Evolutionary conservation across 2,329 filamentous ascomycete species (phyloP).

Genomic region (Alternaria panax): DNA sequence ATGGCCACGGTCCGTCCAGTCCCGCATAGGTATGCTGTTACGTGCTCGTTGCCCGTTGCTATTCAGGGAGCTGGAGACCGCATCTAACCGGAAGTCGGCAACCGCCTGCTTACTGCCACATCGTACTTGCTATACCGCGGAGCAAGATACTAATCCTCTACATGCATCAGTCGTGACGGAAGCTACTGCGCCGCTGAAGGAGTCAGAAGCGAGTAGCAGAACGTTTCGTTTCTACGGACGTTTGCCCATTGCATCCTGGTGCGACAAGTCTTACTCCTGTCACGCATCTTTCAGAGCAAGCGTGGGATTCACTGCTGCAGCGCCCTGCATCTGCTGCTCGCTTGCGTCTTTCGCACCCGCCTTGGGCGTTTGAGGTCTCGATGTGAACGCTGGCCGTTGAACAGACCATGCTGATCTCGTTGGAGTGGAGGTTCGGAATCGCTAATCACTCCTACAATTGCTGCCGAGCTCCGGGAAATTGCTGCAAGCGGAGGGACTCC

Average conservation of each 20-base stretch:
- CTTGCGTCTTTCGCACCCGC: slow-evolving; percentile 5
- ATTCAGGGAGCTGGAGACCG: background rate
- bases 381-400: slow-evolving; percentile 1
- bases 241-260: slow-evolving; percentile 31
- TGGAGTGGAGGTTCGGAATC: background rate
- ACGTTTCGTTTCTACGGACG: slow-evolving; percentile 30
- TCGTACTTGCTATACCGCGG: background rate
- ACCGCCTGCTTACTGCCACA: background rate
- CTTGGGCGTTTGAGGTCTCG: background rate
- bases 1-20: background rate
- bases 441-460: background rate
- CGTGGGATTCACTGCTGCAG: slow-evolving; percentile 14
- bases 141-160: background rate
- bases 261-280: slow-evolving; percentile 28
- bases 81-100: background rate
- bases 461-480: slow-evolving; percentile 10
- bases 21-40: background rate
- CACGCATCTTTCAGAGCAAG: slow-evolving; percentile 17
- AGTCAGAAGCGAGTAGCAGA: slow-evolving; percentile 18
- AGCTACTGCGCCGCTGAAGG: slow-evolving; percentile 6
- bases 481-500: slow-evolving; percentile 7
- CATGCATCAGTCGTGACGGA: slow-evolving; percentile 1
- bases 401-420: background rate
- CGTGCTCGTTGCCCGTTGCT: slow-evolving; percentile 3
- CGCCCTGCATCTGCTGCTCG: slow-evolving; percentile 2